Evolutionary conservation across 257 asterid genomes (phyloP).

Genomic region (Nicotiana benthamiana): DNA sequence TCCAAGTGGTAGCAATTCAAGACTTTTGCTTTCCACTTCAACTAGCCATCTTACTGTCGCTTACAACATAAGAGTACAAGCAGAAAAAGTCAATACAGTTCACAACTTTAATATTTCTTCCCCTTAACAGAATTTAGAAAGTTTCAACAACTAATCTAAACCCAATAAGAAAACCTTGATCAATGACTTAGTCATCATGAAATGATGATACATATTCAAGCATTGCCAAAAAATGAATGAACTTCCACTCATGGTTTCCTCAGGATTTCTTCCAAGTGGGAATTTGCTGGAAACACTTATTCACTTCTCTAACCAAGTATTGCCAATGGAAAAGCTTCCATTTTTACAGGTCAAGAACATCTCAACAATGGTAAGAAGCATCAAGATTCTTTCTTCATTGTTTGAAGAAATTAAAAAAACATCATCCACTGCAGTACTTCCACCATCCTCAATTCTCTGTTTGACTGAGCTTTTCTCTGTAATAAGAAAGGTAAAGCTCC

Average conservation of each 20-base stretch:
- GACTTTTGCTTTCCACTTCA: conserved; percentile 28
- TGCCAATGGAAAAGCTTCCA: conserved; percentile 31
- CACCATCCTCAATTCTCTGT: conserved; percentile 69
- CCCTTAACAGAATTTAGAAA: conserved; percentile 12
- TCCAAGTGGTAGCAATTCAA: conserved; percentile 69
- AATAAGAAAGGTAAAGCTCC: conserved; percentile 33
- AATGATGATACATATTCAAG: conserved; percentile 11
- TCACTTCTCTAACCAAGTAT: conserved; percentile 37
- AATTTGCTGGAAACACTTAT: conserved; percentile 54
- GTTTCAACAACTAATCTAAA: conserved; percentile 14
- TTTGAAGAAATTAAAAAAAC: conserved; percentile 67
- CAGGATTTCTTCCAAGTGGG: conserved; percentile 49
- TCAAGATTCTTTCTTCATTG: conserved; percentile 51
- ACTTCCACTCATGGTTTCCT: conserved; percentile 36
- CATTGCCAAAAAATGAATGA: conserved; percentile 34
- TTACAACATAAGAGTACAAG: conserved; percentile 32
- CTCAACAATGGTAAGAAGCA: conserved; percentile 49
- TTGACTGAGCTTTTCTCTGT: conserved; percentile 59
- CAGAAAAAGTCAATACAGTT: conserved; percentile 24
- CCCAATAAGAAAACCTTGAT: background rate
- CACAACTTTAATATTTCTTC: conserved; percentile 16
- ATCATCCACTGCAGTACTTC: conserved; percentile 31
- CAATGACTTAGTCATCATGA: conserved; percentile 15
- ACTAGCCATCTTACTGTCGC: conserved; percentile 20
- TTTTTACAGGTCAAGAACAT: conserved; percentile 46